A percentile compares a stretch with the other conserved stretches of the same genome.
phyloP scores from a whole-genome alignment of 1,139 yeast genomes.

The Sugiyamaella pinicola region DNA sequence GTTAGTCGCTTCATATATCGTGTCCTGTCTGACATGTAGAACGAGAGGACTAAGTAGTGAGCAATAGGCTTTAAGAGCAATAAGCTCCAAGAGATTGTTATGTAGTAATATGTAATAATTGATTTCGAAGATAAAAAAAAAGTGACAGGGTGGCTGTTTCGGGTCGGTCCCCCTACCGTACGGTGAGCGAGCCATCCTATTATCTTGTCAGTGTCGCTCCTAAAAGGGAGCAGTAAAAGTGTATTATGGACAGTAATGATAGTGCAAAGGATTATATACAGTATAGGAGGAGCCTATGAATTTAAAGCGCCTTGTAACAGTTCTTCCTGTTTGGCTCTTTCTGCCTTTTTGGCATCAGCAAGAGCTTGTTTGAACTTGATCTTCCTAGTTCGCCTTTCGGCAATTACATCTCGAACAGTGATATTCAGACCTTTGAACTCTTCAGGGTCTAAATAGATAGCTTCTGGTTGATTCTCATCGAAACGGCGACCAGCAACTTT shows the following conservation, averaged over 20 bases:
- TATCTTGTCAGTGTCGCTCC: too few species aligned
- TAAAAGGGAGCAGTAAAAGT: not conserved
- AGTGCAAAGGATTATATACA: slow-evolving; percentile 16
- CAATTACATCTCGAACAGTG: slow-evolving; percentile 47
- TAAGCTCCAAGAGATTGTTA: too few species aligned
- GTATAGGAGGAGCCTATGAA: slow-evolving; percentile 19
- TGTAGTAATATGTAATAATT: too few species aligned
- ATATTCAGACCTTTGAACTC: slow-evolving; percentile 55
- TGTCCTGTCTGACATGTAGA: too few species aligned
- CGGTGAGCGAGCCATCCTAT: too few species aligned
- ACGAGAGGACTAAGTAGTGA: too few species aligned
- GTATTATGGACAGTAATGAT: too few species aligned
- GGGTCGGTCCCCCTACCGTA: too few species aligned
- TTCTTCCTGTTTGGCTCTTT: slow-evolving; percentile 44
- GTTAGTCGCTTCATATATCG: too few species aligned
- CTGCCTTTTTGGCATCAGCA: slow-evolving; percentile 47
- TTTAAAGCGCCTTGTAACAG: slow-evolving; percentile 41
- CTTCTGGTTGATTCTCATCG: slow-evolving; percentile 75
- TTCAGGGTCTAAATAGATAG: slow-evolving; percentile 59
- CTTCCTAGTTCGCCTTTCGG: slow-evolving; percentile 46
- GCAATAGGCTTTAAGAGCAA: too few species aligned
- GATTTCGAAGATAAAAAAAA: too few species aligned
- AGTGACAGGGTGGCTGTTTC: too few species aligned
- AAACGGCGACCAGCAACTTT: slow-evolving; percentile 52
- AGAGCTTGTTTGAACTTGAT: slow-evolving; percentile 48